These are phyloP conservation scores for Podospora australis DNA, from an alignment of 495 filamentous ascomycete species.

Conservation along the genomic window DNA sequence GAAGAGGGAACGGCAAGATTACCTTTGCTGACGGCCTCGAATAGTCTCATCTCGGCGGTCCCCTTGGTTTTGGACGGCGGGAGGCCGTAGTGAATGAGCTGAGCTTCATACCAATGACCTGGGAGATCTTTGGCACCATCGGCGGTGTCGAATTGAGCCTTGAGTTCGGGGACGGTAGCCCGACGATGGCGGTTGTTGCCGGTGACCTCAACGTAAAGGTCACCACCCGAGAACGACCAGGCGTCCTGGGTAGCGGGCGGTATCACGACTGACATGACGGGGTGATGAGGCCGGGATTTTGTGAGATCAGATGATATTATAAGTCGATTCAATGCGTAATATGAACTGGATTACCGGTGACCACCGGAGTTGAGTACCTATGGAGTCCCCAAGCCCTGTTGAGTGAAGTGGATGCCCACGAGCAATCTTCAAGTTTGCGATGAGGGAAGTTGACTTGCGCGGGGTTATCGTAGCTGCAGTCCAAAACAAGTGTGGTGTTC, in stretches of 20 bases:
- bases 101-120: conserved; percentile 52
- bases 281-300: background rate
- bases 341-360: background rate
- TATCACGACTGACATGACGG: conserved; percentile 1
- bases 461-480: background rate
- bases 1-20: conserved; percentile 38
- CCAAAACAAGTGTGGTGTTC: background rate
- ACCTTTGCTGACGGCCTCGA: conserved; percentile 42
- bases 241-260: conserved; percentile 6
- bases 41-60: conserved; percentile 49
- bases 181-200: conserved; percentile 46
- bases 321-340: background rate
- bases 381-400: background rate
- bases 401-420: background rate
- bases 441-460: background rate
- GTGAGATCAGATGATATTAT: background rate
- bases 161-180: conserved; percentile 41
- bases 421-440: background rate
- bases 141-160: conserved; percentile 32
- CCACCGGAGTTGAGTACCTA: background rate
- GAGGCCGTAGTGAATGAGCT: conserved; percentile 54
- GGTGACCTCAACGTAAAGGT: conserved; percentile 42
- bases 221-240: conserved; percentile 22
- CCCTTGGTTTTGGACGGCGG: conserved; percentile 47
- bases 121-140: conserved; percentile 38